Evolutionary conservation across 1,284 basidiomycete species (phyloP), one percentile per base, ranked within the genome.

Genomic region (Ganoderma lucidum): DNA sequence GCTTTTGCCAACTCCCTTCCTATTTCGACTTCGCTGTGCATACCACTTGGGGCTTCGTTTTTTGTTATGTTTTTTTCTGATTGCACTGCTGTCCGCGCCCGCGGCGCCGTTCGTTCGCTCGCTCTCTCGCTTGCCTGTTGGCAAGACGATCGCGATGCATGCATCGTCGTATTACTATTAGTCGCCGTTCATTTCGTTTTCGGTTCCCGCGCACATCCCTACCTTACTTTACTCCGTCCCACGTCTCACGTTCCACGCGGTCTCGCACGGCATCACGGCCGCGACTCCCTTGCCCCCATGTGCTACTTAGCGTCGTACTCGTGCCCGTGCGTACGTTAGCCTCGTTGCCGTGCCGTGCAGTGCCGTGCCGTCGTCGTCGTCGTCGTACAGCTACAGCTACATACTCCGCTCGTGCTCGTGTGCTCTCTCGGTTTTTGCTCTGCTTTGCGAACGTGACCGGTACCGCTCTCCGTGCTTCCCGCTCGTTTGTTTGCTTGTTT

Each of bases 21-120:
- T 1, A 35, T 23, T 53, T 66, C 62, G 5, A 35, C 35, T 67
- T 62, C 62, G 63, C 62, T 65, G 70, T 71, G 64, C 70, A 71
- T 64, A 64, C 12, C n/a, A 60, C 42, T 17, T 44, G 23, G 12
- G 12, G 15, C 59, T 61, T 41, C 19, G 19, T 4, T n/a, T 17
- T 23, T 37, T 12, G 35, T 35, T 53, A n/a, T n/a, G n/a, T n/a
- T n/a, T n/a, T n/a, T n/a, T 51, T 14, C 10, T 51, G 48, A 51
- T 28, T 32, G 45, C 60, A 62, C 60, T 55, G 45, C 53, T 32
- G 56, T 32, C 35, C 48, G 68, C 68, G 68, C 68, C 64, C 64
- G 39, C 53, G 70, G 70, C 72, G 67, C 70, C 64, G 58, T 72
- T 68, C 70, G 63, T 70, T 71, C 70, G 65, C 70, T 71, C 72